These are phyloP conservation scores for Alnus rubra DNA, from an alignment of 306 rosid genomes.

Conservation along the genomic window DNA sequence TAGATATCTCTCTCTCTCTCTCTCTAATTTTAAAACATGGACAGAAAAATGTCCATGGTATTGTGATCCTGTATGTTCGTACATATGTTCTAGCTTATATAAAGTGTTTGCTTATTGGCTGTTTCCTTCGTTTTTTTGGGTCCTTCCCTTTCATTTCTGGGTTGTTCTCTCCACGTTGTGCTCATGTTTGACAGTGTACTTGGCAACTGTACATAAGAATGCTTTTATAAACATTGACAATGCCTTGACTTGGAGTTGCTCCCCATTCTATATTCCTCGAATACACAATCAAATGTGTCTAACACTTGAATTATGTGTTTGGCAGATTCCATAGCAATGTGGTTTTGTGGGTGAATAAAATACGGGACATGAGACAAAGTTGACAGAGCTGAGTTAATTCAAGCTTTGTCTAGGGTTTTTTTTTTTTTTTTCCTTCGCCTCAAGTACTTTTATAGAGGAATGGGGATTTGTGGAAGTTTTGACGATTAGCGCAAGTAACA, in stretches of 20 bases:
- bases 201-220: slow-evolving; percentile 46
- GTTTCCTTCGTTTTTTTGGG: slow-evolving; percentile 27
- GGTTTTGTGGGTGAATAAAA: neutral
- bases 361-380: neutral
- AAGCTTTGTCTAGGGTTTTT: neutral
- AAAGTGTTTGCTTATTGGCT: slow-evolving; percentile 45
- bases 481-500: no score
- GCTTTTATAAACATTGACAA: slow-evolving; percentile 25
- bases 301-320: neutral
- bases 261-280: slow-evolving; percentile 13
- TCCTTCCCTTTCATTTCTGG: neutral
- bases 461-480: no score
- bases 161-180: slow-evolving; percentile 23
- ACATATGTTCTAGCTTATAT: slow-evolving; percentile 48
- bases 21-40: slow-evolving; percentile 67
- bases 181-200: slow-evolving; percentile 31
- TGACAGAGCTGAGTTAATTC: neutral
- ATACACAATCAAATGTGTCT: neutral
- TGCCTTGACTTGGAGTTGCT: slow-evolving; percentile 27
- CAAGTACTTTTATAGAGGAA: no score
- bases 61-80: slow-evolving; percentile 60
- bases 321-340: neutral
- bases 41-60: slow-evolving; percentile 56
- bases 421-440: no score
- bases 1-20: slow-evolving; percentile 29